These are phyloP conservation scores for Colletotrichum karsti DNA, from an alignment of 2,329 filamentous ascomycete species.

Conservation along the genomic window DNA sequence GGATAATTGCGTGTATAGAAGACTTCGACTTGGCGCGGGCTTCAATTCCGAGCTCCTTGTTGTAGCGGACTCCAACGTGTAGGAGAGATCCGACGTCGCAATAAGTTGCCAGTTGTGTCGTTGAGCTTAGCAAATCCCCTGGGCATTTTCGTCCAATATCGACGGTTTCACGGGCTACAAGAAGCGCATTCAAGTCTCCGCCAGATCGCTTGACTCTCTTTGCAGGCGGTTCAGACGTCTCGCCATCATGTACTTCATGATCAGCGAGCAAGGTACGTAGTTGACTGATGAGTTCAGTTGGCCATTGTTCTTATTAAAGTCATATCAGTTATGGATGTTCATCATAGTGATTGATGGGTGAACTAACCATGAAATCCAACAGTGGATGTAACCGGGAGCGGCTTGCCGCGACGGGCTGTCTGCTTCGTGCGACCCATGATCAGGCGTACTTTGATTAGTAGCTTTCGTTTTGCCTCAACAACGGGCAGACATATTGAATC, in stretches of 20 bases:
- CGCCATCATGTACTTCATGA: not conserved
- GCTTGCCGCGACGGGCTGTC: constrained; percentile 8
- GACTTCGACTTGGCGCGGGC: not conserved
- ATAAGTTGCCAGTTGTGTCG: not conserved
- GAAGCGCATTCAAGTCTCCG: not conserved
- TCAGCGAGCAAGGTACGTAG: not conserved
- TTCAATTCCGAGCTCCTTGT: not conserved
- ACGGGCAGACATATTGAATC: not conserved
- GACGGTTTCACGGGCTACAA: constrained; percentile 7
- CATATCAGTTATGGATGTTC: not conserved
- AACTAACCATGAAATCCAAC: constrained; percentile 22
- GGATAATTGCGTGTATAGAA: not conserved
- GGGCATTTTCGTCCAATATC: constrained; percentile 16
- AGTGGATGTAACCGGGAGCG: not conserved
- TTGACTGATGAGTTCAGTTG: constrained; percentile 4
- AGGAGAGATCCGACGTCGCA: constrained; percentile 5
- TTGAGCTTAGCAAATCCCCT: not conserved
- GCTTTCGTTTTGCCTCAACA: not conserved
- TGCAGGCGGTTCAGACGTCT: not conserved
- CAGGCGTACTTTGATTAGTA: too few relatives aligned
- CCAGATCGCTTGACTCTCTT: constrained; percentile 16
- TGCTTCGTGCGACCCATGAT: constrained; percentile 21
- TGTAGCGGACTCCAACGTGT: not conserved
- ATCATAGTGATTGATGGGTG: not conserved
- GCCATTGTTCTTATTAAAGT: constrained; percentile 18